These are phyloP conservation scores for Hypomontagnella monticulosa DNA, from an alignment of 495 filamentous ascomycete species.

Conservation along the genomic window DNA sequence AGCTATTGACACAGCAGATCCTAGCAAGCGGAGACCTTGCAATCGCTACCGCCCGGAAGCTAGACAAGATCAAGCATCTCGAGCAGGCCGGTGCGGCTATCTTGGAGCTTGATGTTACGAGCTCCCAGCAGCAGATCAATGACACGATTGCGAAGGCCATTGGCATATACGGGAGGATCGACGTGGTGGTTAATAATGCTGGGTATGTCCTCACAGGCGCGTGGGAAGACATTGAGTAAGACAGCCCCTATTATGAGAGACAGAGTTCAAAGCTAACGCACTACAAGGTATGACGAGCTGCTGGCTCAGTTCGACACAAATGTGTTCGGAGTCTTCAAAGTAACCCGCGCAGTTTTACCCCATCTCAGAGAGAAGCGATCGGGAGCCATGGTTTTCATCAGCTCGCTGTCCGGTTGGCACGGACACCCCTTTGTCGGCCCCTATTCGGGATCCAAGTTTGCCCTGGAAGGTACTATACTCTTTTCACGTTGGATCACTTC, in stretches of 20 bases:
- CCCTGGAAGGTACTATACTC: constrained; percentile 53
- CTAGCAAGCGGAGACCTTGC: constrained; percentile 60
- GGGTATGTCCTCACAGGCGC: constrained; percentile 52
- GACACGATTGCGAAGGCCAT: constrained; percentile 53
- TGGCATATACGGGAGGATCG: constrained; percentile 54
- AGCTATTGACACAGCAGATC: constrained; percentile 51
- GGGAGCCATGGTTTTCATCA: constrained; percentile 59
- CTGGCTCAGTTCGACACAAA: constrained; percentile 57
- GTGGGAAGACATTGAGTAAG: constrained; percentile 55
- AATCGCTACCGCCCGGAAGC: constrained; percentile 60
- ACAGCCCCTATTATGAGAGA: background rate
- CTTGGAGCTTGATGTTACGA: constrained; percentile 58
- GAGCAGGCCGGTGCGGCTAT: constrained; percentile 53
- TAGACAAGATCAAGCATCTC: constrained; percentile 51
- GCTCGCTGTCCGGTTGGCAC: constrained; percentile 53
- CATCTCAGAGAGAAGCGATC: constrained; percentile 54
- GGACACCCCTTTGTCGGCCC: constrained; percentile 50
- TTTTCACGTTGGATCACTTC: background rate
- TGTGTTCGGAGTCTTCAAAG: constrained; percentile 59
- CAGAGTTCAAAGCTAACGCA: constrained; percentile 6
- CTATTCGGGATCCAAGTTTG: constrained; percentile 64
- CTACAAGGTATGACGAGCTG: constrained; percentile 47
- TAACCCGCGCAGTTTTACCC: constrained; percentile 58
- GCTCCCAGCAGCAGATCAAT: constrained; percentile 47
- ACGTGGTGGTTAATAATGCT: constrained; percentile 65